Conservation (phyloP, 306 rosid genomes). For the Prinsepia uniflora region DNA sequence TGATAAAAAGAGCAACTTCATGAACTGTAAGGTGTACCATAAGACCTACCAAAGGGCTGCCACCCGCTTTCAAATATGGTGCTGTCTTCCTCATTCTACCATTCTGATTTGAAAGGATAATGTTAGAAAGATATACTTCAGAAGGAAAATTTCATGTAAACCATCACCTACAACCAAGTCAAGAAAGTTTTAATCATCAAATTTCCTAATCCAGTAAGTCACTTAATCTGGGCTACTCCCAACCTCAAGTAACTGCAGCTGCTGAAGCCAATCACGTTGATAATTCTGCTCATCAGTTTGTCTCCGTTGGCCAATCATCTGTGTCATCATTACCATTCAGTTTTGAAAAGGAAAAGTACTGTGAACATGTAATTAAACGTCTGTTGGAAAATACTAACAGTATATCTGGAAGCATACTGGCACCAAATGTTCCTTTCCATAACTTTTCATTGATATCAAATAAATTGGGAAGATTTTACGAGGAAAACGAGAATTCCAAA, state of each 20-base stretch:
- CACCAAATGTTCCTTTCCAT: conserved; percentile 11
- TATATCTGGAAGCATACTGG: conserved; percentile 2
- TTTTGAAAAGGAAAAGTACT: conserved; percentile 15
- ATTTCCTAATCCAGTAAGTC: conserved; percentile 10
- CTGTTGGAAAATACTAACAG: neutral
- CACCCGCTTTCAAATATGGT: conserved; percentile 16
- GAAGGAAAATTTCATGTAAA: neutral
- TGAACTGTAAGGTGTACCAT: conserved; percentile 3
- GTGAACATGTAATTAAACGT: conserved; percentile 7
- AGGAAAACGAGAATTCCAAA: neutral
- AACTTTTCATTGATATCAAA: conserved; percentile 3
- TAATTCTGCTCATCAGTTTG: conserved; percentile 23
- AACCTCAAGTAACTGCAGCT: conserved; percentile 32
- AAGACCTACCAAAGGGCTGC: conserved; percentile 31
- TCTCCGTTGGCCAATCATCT: conserved; percentile 22
- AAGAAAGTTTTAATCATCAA: neutral
- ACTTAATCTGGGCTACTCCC: conserved; percentile 18
- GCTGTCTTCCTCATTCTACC: conserved; percentile 30
- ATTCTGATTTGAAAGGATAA: conserved; percentile 25
- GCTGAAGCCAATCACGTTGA: conserved; percentile 27
- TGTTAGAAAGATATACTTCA: conserved; percentile 7
- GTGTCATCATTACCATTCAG: conserved; percentile 19
- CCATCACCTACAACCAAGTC: conserved; percentile 7
- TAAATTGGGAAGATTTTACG: neutral
- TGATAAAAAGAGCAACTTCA: neutral